Percentiles rank a stretch among this genome's conserved stretches.
phyloP scores from a whole-genome alignment of 192 early-diverging fungal genomes.

The Linnemannia exigua region DNA sequence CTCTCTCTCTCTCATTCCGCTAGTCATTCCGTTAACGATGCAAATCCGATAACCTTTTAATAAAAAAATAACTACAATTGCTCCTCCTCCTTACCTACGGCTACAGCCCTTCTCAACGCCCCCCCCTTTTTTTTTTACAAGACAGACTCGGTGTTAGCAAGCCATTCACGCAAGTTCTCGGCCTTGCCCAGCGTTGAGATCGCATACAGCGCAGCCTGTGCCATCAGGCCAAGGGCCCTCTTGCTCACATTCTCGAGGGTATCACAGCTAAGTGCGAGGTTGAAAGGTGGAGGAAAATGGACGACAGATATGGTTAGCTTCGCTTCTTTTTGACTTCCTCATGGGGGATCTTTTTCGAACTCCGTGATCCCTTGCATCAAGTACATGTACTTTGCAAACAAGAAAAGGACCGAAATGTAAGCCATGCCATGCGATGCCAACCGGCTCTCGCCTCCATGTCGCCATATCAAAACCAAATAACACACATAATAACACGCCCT shows the following conservation, averaged over 20 bases:
- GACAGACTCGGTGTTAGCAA: constrained; percentile 11
- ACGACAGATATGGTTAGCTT: constrained; percentile 2
- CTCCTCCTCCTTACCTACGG: background rate
- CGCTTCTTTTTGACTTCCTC: background rate
- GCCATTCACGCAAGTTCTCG: constrained; percentile 42
- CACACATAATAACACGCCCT: background rate
- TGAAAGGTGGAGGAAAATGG: background rate
- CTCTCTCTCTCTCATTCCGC: background rate
- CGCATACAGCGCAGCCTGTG: constrained; percentile 53
- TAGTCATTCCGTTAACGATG: background rate
- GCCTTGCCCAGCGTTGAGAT: constrained; percentile 40
- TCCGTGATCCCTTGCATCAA: constrained; percentile 9
- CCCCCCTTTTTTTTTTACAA: constrained; percentile 10
- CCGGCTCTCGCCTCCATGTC: background rate
- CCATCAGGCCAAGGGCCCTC: constrained; percentile 61
- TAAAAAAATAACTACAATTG: background rate
- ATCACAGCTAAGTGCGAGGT: constrained; percentile 64
- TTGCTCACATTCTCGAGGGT: constrained; percentile 74
- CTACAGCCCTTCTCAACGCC: no score
- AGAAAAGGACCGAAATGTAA: no score
- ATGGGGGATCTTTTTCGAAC: no score
- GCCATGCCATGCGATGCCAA: background rate
- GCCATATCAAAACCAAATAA: background rate
- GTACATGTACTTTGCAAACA: no score
- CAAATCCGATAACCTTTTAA: no score